Conservation (phyloP, 371 early-diverging fungal genomes). For the Homolaphlyctis polyrhiza region DNA sequence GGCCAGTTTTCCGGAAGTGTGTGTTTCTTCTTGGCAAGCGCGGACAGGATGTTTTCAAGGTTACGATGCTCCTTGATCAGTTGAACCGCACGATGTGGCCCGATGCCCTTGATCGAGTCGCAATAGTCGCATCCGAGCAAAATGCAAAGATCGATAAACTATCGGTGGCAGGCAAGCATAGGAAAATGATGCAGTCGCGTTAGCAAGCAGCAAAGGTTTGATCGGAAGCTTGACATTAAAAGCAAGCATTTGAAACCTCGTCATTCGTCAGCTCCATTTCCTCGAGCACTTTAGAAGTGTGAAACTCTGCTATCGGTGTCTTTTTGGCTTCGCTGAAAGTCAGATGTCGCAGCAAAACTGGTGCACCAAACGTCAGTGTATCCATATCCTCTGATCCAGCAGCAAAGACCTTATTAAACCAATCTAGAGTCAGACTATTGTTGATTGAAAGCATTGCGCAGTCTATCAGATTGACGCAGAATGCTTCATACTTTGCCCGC, state of each 20-base stretch:
- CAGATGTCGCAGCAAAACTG: constrained; percentile 91
- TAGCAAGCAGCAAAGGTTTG: no score
- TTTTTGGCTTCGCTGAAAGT: constrained; percentile 93
- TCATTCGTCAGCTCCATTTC: constrained; percentile 75
- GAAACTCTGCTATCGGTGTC: constrained; percentile 90
- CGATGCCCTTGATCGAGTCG: constrained; percentile 94
- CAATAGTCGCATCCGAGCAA: constrained; percentile 99
- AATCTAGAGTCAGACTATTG: neutral
- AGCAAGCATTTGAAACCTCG: constrained; percentile 39
- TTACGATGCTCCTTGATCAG: constrained; percentile 84
- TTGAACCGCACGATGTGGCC: constrained; percentile 86
- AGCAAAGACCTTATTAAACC: constrained; percentile 67
- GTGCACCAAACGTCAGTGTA: constrained; percentile 94
- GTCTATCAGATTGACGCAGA: neutral
- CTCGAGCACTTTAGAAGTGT: constrained; percentile 74
- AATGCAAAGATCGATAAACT: constrained; percentile 99
- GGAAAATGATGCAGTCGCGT: neutral
- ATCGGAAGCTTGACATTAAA: neutral
- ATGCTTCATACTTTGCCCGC: constrained; percentile 55
- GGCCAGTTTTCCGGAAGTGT: constrained; percentile 86
- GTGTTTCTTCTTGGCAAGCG: constrained; percentile 69
- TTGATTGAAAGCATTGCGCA: no score
- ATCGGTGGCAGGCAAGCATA: neutral
- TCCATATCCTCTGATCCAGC: constrained; percentile 99
- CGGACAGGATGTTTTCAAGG: constrained; percentile 83